Evolutionary conservation across 345 rosid genomes (phyloP).

Genomic region (Hypericum perforatum): DNA sequence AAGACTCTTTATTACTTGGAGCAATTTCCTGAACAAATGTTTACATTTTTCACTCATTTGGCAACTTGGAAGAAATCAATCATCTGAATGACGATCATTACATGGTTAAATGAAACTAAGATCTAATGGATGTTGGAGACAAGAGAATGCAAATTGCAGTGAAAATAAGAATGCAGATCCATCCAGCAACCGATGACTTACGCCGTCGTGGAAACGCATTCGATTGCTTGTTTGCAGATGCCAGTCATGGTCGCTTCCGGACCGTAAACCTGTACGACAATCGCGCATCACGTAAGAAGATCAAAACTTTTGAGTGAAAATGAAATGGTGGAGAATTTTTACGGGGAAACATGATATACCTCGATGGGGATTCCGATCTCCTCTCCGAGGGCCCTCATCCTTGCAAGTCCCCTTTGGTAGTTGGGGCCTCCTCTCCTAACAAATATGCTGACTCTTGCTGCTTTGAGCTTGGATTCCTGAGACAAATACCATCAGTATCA

Average conservation of each 20-base stretch:
- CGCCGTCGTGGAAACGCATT: conserved; percentile 5
- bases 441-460: conserved; percentile 49
- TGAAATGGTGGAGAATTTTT: neutral
- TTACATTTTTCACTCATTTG: no score
- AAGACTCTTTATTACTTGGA: no score
- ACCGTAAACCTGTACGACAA: neutral
- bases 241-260: conserved; percentile 3
- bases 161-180: no score
- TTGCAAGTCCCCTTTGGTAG: conserved; percentile 83
- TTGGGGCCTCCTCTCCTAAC: conserved; percentile 81
- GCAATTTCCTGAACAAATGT: no score
- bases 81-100: no score
- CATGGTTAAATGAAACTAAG: no score
- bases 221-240: conserved; percentile 10
- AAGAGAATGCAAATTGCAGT: no score
- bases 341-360: conserved; percentile 28
- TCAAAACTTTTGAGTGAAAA: neutral
- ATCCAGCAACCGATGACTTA: conserved; percentile 6
- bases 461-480: conserved; percentile 71
- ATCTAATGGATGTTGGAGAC: no score
- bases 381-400: conserved; percentile 57
- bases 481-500: neutral
- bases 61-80: no score
- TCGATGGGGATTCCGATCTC: conserved; percentile 86
- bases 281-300: neutral